Base-by-base conservation (phyloP, 164 flowering plant species). In the Liriodendron chinense region DNA sequence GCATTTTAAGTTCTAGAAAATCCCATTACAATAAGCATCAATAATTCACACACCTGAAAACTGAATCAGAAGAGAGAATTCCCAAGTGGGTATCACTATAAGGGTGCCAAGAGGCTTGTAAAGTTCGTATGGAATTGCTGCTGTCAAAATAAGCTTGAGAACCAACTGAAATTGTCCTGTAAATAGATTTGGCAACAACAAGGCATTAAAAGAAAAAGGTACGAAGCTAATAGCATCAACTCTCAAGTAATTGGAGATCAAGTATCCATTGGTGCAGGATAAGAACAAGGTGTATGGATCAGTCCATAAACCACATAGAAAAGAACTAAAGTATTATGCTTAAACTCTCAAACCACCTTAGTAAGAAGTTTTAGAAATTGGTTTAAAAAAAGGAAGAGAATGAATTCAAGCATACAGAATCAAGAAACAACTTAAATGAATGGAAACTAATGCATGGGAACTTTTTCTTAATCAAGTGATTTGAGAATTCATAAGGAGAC, bases 31-130 rank as follows among this genome's bases (percentile, higher is more conserved):
- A 43, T 47, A 22, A 47, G 56, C 7, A 24, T 28, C 21, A 25
- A 26, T 66, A 26, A 28, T 47, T 25, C 12, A 61, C 13, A 26
- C 83, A 94, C 98, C 98, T 92, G 89, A 95, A 93, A 79, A 95
- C 92, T 64, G 94, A 90, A 86, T 95, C 99, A 59, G 96, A 92
- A 71, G 99, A 92, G 73, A 93, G 94, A 66, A 95, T 74, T 65
- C 96, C 99, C 64, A 95, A 47, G 84, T 95, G 98, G 43, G 87
- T 87, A 74, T 92, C 91, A 77, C 96, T 88, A 65, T 78, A 82
- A 74, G 99, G 97, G 79, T 94, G 98, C 98, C 97, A 93, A 64
- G 75, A 81, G 73, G 75, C 83, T 85, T 90, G 89, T 24, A 92
- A 80, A 16, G 78, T 70, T 66, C 84, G 90, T 48, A 90, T 83